These are phyloP conservation scores for Serpula lacrymans DNA, from an alignment of 768 basidiomycete species.

Conservation along the genomic window DNA sequence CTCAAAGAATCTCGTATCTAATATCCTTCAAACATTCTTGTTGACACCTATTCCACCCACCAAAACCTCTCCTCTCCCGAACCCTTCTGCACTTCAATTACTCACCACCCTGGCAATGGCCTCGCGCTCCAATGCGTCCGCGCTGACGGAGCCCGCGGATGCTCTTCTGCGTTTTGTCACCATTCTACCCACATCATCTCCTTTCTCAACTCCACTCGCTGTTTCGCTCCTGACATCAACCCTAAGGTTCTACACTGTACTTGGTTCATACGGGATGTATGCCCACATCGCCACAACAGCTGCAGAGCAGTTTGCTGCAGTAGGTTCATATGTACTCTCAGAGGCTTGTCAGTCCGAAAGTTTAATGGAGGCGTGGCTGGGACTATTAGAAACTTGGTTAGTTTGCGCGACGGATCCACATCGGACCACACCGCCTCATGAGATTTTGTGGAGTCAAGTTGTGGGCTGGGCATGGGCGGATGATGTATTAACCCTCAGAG, in stretches of 20 bases:
- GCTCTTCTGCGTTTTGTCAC: conserved; percentile 71
- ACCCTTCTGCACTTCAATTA: conserved; percentile 51
- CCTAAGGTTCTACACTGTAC: conserved; percentile 56
- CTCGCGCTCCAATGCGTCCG: conserved; percentile 64
- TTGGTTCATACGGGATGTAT: conserved; percentile 80
- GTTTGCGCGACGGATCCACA: conserved; percentile 90
- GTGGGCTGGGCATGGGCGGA: conserved; percentile 73
- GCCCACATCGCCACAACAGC: conserved; percentile 64
- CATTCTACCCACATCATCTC: conserved; percentile 44
- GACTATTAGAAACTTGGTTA: conserved; percentile 68
- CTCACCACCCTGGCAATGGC: conserved; percentile 56
- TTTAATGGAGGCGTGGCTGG: conserved; percentile 51
- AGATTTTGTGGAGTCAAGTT: conserved; percentile 87
- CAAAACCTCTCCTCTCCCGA: conserved; percentile 30
- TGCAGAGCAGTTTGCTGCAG: conserved; percentile 46
- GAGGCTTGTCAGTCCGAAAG: conserved; percentile 30
- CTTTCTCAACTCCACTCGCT: conserved; percentile 34
- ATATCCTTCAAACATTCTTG: conserved; percentile 54
- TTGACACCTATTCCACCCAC: conserved; percentile 46
- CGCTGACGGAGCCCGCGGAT: conserved; percentile 55
- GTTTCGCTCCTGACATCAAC: conserved; percentile 51
- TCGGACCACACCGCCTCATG: conserved; percentile 79
- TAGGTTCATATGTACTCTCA: conserved; percentile 47
- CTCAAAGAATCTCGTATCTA: conserved; percentile 50
- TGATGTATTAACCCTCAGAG: conserved; percentile 44